Evolutionary conservation across 2,329 filamentous ascomycete genomes (phyloP).

Genomic region (Cladophialophora carrionii): DNA sequence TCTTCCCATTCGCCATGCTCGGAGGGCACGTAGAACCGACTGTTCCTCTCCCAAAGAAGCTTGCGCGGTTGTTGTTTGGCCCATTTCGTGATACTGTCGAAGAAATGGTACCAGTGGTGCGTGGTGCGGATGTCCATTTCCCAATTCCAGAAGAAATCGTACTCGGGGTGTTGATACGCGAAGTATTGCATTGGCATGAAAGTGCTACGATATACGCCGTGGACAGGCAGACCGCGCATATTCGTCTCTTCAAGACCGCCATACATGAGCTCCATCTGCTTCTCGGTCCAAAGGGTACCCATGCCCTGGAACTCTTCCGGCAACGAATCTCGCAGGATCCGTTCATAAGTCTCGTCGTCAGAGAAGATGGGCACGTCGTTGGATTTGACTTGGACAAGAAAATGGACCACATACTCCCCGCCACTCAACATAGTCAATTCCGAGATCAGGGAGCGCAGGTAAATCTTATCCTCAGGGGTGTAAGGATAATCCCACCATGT

Average conservation of each 20-base stretch:
- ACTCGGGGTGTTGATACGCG: slow-evolving; percentile 83
- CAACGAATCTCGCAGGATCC: slow-evolving; percentile 71
- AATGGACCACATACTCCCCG: slow-evolving; percentile 80
- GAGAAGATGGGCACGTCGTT: slow-evolving; percentile 79
- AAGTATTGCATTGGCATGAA: slow-evolving; percentile 97
- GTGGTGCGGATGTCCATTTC: slow-evolving; percentile 92
- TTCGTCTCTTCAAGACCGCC: slow-evolving; percentile 82
- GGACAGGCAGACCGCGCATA: slow-evolving; percentile 72
- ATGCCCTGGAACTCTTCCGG: slow-evolving; percentile 84
- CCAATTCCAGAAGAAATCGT: slow-evolving; percentile 92
- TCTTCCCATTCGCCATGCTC: slow-evolving; percentile 80
- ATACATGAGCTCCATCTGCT: slow-evolving; percentile 89
- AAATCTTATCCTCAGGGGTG: slow-evolving; percentile 75
- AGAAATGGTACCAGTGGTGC: slow-evolving; percentile 78
- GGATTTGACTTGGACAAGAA: slow-evolving; percentile 83
- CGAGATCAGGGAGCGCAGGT: slow-evolving; percentile 77
- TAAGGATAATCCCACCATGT: slow-evolving; percentile 81
- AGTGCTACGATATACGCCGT: slow-evolving; percentile 88
- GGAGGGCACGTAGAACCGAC: slow-evolving; percentile 75
- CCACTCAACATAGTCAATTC: slow-evolving; percentile 78
- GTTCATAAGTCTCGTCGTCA: slow-evolving; percentile 72
- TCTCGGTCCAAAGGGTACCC: slow-evolving; percentile 89
- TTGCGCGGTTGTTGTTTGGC: slow-evolving; percentile 74
- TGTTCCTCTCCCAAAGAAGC: slow-evolving; percentile 78
- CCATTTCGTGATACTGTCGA: slow-evolving; percentile 71